Conservation (phyloP, 2,329 filamentous ascomycete species). For the Penicillium sp. region DNA sequence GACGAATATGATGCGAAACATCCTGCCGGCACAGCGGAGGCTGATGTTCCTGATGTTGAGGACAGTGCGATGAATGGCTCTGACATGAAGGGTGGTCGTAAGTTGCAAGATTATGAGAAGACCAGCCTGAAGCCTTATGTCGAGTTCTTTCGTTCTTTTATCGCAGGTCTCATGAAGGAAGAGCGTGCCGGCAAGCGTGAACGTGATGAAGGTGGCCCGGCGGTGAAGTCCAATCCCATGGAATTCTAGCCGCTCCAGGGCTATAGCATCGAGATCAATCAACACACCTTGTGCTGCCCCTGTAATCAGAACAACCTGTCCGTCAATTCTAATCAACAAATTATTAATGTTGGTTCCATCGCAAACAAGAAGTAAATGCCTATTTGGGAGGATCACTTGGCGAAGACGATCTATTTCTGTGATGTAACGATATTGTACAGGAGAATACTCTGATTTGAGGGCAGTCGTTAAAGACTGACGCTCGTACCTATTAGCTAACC, state of each 20-base stretch:
- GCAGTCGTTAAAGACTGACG: too few relatives aligned
- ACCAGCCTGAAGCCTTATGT: conserved; percentile 91
- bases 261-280: neutral
- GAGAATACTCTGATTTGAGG: too few relatives aligned
- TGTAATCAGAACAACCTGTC: conserved; percentile 12
- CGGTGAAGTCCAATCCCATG: conserved; percentile 54
- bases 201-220: conserved; percentile 48
- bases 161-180: conserved; percentile 75
- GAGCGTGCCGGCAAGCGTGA: conserved; percentile 56
- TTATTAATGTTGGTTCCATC: neutral
- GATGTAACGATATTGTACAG: too few relatives aligned
- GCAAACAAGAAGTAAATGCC: neutral
- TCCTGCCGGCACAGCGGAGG: conserved; percentile 33
- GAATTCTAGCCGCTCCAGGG: conserved; percentile 57
- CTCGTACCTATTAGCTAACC: neutral
- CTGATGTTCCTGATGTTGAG: conserved; percentile 45
- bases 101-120: conserved; percentile 89
- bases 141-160: conserved; percentile 82
- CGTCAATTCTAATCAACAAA: conserved; percentile 6
- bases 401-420: too few relatives aligned
- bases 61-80: conserved; percentile 32
- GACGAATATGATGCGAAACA: conserved; percentile 66
- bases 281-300: conserved; percentile 10
- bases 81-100: conserved; percentile 41
- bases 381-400: neutral